Evolutionary conservation across 2,329 filamentous ascomycete genomes (phyloP).

Genomic region (Pyricularia sp.): DNA sequence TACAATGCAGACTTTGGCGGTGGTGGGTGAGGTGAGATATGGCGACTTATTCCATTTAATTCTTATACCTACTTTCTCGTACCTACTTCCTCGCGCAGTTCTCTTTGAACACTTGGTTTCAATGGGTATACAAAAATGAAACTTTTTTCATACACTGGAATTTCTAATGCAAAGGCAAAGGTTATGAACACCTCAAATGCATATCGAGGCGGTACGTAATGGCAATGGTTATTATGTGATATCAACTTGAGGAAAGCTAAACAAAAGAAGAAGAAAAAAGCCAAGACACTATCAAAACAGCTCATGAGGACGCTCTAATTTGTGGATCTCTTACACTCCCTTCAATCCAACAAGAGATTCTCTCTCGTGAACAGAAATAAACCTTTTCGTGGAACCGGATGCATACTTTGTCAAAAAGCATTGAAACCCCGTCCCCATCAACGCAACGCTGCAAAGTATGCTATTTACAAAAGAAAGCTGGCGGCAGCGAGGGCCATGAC

Average conservation of each 20-base stretch:
- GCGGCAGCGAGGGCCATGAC: not conserved
- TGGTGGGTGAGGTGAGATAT: not conserved
- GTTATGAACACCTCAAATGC: not conserved
- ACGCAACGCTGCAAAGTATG: not conserved
- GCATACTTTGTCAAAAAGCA: no score
- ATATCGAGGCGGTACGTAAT: not conserved
- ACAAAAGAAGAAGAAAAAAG: not conserved
- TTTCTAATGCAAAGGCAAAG: no score
- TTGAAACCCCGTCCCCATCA: not conserved
- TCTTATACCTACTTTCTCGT: not conserved
- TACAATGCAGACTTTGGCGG: not conserved
- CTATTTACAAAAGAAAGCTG: not conserved
- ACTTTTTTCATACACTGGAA: not conserved
- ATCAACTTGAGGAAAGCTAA: not conserved
- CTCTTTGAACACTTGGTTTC: not conserved
- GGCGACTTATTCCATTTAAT: not conserved
- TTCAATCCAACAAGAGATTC: not conserved
- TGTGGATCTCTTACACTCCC: not conserved
- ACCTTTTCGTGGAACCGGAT: not conserved
- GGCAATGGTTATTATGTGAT: not conserved
- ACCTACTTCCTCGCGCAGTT: not conserved
- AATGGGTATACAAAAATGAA: not conserved
- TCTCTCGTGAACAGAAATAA: no score
- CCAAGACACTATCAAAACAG: not conserved
- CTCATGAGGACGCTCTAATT: not conserved